Base-by-base conservation (phyloP, 2,329 filamentous ascomycete species). In the Pseudocercospora fijiensis region DNA sequence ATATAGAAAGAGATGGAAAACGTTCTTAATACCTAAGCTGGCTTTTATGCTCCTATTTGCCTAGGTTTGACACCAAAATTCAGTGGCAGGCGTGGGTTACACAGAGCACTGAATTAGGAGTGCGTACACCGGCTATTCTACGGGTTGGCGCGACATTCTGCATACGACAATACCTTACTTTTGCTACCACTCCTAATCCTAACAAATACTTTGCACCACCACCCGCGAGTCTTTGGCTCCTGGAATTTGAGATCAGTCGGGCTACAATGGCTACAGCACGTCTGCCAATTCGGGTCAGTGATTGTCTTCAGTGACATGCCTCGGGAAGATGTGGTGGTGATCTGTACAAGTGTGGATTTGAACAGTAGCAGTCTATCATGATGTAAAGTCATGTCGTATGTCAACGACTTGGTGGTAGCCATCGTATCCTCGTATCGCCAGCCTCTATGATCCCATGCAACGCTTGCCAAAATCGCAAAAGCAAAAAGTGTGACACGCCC, bases 371-470 rank as follows among this genome's bases (percentile, higher is more conserved):
- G n/a, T 47, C 43, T 47, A 47, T 47, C 22, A 47, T 24, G 49
- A 26, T 52, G 24, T 22, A 24, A 37, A 27, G 24, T 27, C 49
- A 52, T 26, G 49, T 52, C 49, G 49, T 52, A 26, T 52, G 24
- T 27, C 24, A 52, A 27, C 49, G 49, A 47, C 24, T 22, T 52
- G 6, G 8, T 27, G 24, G 24, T 27, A 52, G 49, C 49, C 22
- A 24, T 52, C 49, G 49, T 52, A 27, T 52, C 20, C 24, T 52
- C 49, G 49, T 52, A 24, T 52, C 49, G 49, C 26, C 52, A 20
- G 9, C 62, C 62, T 67, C 56, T 64, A 57, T 64, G 56, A 62
- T 58, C 59, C 63, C 45, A 61, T 56, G 41, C 37, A 27, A 49
- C 52, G 58, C 61, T 61, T 51, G 60, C 61, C 20, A 58, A 64